Conservation (phyloP, 768 basidiomycete species). For the Chiua virens region DNA sequence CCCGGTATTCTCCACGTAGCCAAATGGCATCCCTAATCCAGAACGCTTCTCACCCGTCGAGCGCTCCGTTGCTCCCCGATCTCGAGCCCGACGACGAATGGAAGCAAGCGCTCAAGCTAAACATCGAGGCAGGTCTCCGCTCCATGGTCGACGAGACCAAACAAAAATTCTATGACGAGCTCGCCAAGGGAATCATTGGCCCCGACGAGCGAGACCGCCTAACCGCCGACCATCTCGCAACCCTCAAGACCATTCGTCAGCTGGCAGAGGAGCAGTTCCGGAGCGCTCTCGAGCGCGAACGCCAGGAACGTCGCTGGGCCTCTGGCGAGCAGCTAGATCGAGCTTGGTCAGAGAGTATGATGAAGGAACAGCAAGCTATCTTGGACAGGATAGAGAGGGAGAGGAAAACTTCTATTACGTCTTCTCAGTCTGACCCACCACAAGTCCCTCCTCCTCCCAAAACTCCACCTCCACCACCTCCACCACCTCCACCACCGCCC, state of each 20-base stretch:
- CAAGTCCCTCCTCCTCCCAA: background rate
- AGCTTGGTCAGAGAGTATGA: slow-evolving; percentile 35
- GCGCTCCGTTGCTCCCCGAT: slow-evolving; percentile 18
- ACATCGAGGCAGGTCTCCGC: slow-evolving; percentile 49
- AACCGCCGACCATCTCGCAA: slow-evolving; percentile 36
- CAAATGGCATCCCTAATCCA: slow-evolving; percentile 27
- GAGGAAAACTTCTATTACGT: slow-evolving; percentile 15
- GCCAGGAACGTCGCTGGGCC: slow-evolving; percentile 50
- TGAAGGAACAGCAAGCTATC: slow-evolving; percentile 43
- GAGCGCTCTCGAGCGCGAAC: slow-evolving; percentile 45
- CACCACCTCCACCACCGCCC: background rate
- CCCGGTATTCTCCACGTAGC: slow-evolving; percentile 4
- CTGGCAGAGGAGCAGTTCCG: slow-evolving; percentile 49
- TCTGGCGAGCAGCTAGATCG: slow-evolving; percentile 36
- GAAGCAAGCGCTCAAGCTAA: slow-evolving; percentile 46
- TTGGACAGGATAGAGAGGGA: slow-evolving; percentile 48
- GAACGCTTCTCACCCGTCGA: slow-evolving; percentile 11
- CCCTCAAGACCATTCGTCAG: slow-evolving; percentile 44
- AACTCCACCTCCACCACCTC: background rate
- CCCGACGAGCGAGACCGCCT: slow-evolving; percentile 37
- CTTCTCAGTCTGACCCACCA: slow-evolving; percentile 8
- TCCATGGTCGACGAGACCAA: slow-evolving; percentile 60
- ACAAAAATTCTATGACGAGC: slow-evolving; percentile 51
- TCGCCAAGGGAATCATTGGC: slow-evolving; percentile 42
- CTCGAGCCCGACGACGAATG: slow-evolving; percentile 56